Conservation (phyloP, 345 rosid species). For the Ricinus communis region DNA sequence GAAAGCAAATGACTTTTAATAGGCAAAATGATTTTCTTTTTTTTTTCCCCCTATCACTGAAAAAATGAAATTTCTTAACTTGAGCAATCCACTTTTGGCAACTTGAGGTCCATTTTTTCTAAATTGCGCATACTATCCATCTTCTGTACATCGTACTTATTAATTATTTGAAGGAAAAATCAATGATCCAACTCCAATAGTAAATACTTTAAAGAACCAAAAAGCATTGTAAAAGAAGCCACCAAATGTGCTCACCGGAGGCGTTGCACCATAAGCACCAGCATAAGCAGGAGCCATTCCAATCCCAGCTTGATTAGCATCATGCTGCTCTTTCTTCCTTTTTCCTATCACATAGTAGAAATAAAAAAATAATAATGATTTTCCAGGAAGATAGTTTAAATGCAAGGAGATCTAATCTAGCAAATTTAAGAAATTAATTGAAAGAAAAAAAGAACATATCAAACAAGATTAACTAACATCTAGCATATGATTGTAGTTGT, state of each 20-base stretch:
- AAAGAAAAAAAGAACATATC: background rate
- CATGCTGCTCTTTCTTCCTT: conserved; percentile 85
- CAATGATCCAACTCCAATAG: background rate
- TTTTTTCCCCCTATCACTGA: background rate
- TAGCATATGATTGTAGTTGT: background rate
- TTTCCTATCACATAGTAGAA: conserved; percentile 49
- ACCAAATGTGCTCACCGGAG: conserved; percentile 62
- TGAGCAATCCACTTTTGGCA: background rate
- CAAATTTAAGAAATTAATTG: too few relatives aligned
- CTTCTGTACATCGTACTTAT: background rate
- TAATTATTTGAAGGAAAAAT: background rate
- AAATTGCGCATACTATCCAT: background rate
- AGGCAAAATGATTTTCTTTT: too few relatives aligned
- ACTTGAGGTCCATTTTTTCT: background rate
- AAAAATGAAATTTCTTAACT: background rate
- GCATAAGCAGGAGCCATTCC: conserved; percentile 64
- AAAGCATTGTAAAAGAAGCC: background rate
- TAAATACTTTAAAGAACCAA: conserved; percentile 6
- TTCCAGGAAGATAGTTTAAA: background rate
- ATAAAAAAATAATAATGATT: background rate
- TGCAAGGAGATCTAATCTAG: background rate
- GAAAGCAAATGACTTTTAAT: background rate
- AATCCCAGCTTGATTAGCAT: conserved; percentile 58
- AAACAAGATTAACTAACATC: background rate
- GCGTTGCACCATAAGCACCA: conserved; percentile 71